Evolutionary conservation across 176 grass and related monocot species (phyloP).

Genomic region (Poa pratensis): DNA sequence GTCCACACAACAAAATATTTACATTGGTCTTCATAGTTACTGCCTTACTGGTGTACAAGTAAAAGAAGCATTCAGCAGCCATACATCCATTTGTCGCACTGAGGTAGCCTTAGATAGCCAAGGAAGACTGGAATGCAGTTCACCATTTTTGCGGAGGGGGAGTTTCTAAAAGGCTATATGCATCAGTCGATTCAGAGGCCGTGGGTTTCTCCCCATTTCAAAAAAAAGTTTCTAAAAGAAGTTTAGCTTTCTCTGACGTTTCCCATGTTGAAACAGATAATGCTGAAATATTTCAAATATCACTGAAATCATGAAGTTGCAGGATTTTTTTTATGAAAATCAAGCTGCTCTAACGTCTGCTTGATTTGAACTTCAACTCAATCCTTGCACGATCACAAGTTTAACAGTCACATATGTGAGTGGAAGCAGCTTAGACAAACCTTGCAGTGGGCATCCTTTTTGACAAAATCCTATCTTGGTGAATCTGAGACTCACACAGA

Average conservation of each 20-base stretch:
- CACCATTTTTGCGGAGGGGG: not conserved
- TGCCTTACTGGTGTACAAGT: not conserved
- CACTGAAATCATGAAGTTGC: not conserved
- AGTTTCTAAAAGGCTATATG: not conserved
- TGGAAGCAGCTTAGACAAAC: slow-evolving; percentile 17
- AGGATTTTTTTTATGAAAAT: not conserved
- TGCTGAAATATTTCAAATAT: not conserved
- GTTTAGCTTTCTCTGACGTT: not conserved
- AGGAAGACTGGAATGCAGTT: not conserved
- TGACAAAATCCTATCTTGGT: slow-evolving; percentile 36
- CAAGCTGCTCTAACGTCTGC: not conserved
- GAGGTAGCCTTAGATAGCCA: not conserved
- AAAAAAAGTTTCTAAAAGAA: not conserved
- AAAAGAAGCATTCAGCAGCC: not conserved
- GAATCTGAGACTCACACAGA: slow-evolving; percentile 29
- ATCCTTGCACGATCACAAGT: not conserved
- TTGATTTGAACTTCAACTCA: slow-evolving; percentile 12
- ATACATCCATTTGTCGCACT: not conserved
- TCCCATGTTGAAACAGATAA: not conserved
- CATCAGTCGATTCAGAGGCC: no score
- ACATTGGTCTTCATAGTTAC: not conserved
- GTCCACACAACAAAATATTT: slow-evolving; percentile 1
- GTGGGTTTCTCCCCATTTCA: no score
- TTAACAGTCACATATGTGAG: slow-evolving; percentile 2
- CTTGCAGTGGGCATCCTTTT: slow-evolving; percentile 32